These are phyloP conservation scores for Torulaspora franciscae DNA, from an alignment of 805 yeast species.

Conservation along the genomic window DNA sequence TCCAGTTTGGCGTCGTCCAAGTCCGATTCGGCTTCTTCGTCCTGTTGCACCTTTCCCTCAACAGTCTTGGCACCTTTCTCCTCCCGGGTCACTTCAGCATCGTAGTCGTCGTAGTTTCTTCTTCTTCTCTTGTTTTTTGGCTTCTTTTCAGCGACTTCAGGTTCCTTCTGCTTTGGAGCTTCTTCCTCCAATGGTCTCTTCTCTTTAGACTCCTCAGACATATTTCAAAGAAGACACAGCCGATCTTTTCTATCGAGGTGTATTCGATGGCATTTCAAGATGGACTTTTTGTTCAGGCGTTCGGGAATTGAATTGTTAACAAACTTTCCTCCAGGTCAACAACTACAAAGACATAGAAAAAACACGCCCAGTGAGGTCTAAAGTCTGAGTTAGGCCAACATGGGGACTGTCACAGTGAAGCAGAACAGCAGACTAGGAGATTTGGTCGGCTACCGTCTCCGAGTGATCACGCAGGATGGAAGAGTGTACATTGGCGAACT, in stretches of 20 bases:
- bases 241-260: too few relatives aligned
- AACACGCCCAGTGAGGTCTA: not conserved
- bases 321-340: not conserved
- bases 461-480: slow-evolving; percentile 71
- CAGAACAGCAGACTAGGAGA: slow-evolving; percentile 42
- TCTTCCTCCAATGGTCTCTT: slow-evolving; percentile 10
- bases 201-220: slow-evolving; percentile 31
- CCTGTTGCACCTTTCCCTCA: slow-evolving; percentile 33
- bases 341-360: not conserved
- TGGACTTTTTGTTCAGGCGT: not conserved
- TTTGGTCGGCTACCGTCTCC: slow-evolving; percentile 65
- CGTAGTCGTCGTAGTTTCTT: slow-evolving; percentile 56
- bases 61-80: slow-evolving; percentile 37
- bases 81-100: slow-evolving; percentile 56
- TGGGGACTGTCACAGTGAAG: slow-evolving; percentile 23
- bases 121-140: slow-evolving; percentile 34
- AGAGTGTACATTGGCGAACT: slow-evolving; percentile 74
- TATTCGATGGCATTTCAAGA: too few relatives aligned
- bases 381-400: not conserved
- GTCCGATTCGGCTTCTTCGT: slow-evolving; percentile 43
- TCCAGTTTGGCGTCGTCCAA: slow-evolving; percentile 51
- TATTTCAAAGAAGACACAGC: not conserved
- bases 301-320: not conserved
- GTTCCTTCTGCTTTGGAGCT: slow-evolving; percentile 3
- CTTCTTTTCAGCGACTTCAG: slow-evolving; percentile 15